Evolutionary conservation across 2,329 filamentous ascomycete species (phyloP), one percentile per base, ranked within the genome.

Genomic region (Penicillium psychrosexuale): DNA sequence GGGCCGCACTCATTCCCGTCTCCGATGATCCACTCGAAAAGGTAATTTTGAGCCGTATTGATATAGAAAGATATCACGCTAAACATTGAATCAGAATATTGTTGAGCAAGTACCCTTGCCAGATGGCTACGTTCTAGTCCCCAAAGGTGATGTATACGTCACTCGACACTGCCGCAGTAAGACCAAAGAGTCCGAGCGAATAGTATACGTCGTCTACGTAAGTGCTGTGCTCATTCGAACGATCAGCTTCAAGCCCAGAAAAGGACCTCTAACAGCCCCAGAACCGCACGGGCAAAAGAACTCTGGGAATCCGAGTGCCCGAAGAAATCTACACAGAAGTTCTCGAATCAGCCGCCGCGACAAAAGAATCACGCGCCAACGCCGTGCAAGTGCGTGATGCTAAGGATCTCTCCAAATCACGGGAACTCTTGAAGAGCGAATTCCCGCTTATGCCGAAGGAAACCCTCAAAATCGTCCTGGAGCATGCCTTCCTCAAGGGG

Each of bases 231-330:
- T n/a, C 8, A 22, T 19, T 19, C 19, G 36, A 36, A n/a, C 30
- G 8, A 44, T 17, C 27, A 46, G 19, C 2, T 38, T 19, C 12
- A 33, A 39, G 2, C 17, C 43, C 6, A 17, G 28, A 17, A 5
- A 22, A 6, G 11, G 9, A 34, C 15, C 11, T 4, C 47, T 55
- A 47, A 56, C 45, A 24, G 9, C 37, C 27, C 40, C 49, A 71
- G 70, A 56, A 71, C 55, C 63, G 63, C 39, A 50, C 62, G 34
- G 69, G 65, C 31, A 72, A 70, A 53, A 63, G 57, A 30, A 62
- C 61, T 30, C 57, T 77, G 15, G 79, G 79, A 13, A 68, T 82
- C 19, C 74, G 77, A 37, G 71, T 78, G 3, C 78, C 77, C 0
- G 60, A 58, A 15, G 61, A 64, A 7, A 71, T 80, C 22, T 61